Evolutionary conservation across 768 basidiomycete genomes (phyloP).

Genomic region (Postia placenta): DNA sequence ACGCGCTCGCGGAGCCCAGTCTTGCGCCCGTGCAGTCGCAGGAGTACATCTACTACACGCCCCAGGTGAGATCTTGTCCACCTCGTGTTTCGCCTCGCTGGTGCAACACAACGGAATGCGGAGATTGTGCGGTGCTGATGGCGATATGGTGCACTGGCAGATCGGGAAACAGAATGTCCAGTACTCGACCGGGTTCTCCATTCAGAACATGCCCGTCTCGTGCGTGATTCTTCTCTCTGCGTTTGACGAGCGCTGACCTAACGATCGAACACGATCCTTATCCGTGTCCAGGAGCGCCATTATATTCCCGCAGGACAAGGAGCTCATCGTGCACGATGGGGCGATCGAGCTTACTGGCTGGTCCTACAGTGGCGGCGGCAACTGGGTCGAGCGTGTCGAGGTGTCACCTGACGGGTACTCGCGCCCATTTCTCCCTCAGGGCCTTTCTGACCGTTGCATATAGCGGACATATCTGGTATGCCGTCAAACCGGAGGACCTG

Average conservation of each 20-base stretch:
- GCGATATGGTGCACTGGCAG: conserved; percentile 17
- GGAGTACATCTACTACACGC: conserved; percentile 48
- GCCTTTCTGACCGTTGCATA: background rate
- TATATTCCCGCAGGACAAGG: conserved; percentile 36
- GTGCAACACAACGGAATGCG: too few relatives aligned
- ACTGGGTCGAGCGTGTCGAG: conserved; percentile 53
- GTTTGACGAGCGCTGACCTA: background rate
- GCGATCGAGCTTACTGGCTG: conserved; percentile 32
- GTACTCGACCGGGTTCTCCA: conserved; percentile 51
- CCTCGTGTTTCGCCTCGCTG: background rate
- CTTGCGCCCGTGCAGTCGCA: conserved; percentile 46
- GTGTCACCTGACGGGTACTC: conserved; percentile 44
- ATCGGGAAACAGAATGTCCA: conserved; percentile 47
- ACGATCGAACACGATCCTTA: background rate
- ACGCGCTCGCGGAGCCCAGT: conserved; percentile 42
- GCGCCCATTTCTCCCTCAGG: conserved; percentile 1
- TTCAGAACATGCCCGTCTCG: conserved; percentile 56
- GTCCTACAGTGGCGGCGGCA: conserved; percentile 33
- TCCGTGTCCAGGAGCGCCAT: conserved; percentile 41
- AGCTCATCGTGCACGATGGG: conserved; percentile 43
- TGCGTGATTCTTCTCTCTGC: conserved; percentile 23
- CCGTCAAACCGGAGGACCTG: conserved; percentile 38
- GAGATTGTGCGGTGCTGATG: background rate
- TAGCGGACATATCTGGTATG: conserved; percentile 47
- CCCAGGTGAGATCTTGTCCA: conserved; percentile 28